Evolutionary conservation across 768 basidiomycete species (phyloP).

Genomic region (Boletus edulis): DNA sequence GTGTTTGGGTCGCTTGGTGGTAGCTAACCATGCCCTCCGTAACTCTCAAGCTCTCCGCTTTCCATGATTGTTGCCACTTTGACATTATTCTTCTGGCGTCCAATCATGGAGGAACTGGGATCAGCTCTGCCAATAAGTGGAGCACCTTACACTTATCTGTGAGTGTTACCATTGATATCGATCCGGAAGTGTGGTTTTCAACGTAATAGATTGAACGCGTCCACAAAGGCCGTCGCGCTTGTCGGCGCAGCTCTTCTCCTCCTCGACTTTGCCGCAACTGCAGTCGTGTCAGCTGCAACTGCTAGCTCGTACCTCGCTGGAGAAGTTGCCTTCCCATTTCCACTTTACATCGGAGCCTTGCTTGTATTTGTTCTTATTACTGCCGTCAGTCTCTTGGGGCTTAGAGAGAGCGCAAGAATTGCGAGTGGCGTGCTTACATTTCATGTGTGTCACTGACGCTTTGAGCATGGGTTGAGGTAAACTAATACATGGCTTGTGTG

Average conservation of each 20-base stretch:
- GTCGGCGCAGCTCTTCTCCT: constrained; percentile 64
- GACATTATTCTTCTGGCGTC: constrained; percentile 68
- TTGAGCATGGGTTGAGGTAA: neutral
- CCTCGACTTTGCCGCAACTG: constrained; percentile 69
- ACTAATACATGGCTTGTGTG: neutral
- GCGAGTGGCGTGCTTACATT: constrained; percentile 55
- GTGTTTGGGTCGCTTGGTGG: neutral
- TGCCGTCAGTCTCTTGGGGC: constrained; percentile 51
- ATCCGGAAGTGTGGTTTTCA: neutral
- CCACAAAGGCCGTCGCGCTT: constrained; percentile 60
- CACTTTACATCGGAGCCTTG: constrained; percentile 47
- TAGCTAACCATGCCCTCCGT: neutral
- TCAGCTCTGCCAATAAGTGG: constrained; percentile 68
- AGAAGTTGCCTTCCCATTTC: constrained; percentile 59
- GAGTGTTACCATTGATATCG: constrained; percentile 13
- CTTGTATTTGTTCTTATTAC: constrained; percentile 57
- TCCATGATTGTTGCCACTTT: constrained; percentile 62
- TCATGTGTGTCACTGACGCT: constrained; percentile 44
- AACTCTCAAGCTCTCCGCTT: constrained; percentile 55
- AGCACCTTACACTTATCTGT: constrained; percentile 72
- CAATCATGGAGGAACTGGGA: constrained; percentile 70
- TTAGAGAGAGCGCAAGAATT: constrained; percentile 61
- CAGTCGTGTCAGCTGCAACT: constrained; percentile 72
- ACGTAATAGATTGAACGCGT: constrained; percentile 53
- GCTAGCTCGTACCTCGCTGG: constrained; percentile 65